Evolutionary conservation across 805 yeast species (phyloP).

Genomic region (Kuraishia hungarica): DNA sequence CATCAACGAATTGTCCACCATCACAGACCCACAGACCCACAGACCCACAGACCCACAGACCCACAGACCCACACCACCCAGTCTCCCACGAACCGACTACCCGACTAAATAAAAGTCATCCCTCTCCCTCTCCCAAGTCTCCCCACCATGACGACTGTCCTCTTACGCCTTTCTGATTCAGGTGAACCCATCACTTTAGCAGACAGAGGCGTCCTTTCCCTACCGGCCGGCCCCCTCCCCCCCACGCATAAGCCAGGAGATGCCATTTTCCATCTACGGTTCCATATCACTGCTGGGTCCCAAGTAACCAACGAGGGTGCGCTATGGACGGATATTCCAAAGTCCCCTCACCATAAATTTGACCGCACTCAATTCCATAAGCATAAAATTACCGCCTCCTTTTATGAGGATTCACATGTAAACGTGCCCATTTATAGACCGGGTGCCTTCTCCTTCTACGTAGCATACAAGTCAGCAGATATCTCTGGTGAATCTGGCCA

Average conservation of each 20-base stretch:
- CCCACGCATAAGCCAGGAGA: conserved; percentile 21
- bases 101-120: no score
- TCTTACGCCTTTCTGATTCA: conserved; percentile 31
- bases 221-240: conserved; percentile 37
- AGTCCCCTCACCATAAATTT: conserved; percentile 30
- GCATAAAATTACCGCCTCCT: conserved; percentile 41
- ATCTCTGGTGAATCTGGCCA: conserved; percentile 5
- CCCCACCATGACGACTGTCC: neutral
- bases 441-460: conserved; percentile 73
- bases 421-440: conserved; percentile 58
- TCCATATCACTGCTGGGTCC: conserved; percentile 70
- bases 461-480: conserved; percentile 41
- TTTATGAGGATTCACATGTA: conserved; percentile 55
- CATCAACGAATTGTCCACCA: no score
- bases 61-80: no score
- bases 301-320: conserved; percentile 62
- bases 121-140: neutral
- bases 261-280: conserved; percentile 38
- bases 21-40: no score
- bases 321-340: conserved; percentile 69
- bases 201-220: conserved; percentile 38
- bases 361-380: conserved; percentile 49
- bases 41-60: no score
- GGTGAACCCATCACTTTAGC: conserved; percentile 37
- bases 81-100: neutral